Evolutionary conservation across 1,284 basidiomycete species (phyloP), one percentile per base, ranked within the genome.

Genomic region (Rhodotorula sp.): DNA sequence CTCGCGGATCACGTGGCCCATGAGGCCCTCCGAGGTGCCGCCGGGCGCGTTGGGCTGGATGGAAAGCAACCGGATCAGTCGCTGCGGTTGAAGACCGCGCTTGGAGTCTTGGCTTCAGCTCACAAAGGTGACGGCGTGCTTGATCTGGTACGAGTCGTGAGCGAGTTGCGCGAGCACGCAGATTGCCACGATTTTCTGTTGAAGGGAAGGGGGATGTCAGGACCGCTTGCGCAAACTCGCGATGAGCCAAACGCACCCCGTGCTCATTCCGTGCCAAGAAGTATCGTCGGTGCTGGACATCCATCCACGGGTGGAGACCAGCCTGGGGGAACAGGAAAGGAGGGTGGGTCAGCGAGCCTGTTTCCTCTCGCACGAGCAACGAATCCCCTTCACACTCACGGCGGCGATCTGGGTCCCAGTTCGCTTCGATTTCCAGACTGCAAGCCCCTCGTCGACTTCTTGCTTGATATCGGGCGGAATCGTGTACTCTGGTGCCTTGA

Each of bases 121-220:
- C 49, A 70, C 69, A 53, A 75, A 70, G 29, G 70, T 65, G 29
- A 70, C 69, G 24, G 68, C 67, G 53, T 75, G 71, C 62, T 75
- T 75, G 64, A 75, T 70, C 46, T 66, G 63, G 44, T 72, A 75
- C 1, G 66, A 66, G 49, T 71, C 62, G 59, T 68, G 64, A 3
- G 66, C 68, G 51, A 75, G 66, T 2, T 66, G 24, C 6, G 73
- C 64, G 30, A 75, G 71, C 46, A 75, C 55, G 58, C 70, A 72
- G 59, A 75, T 59, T n/a, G 70, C 70, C 53, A 68, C 64, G 26
- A 75, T 68, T 59, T 71, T 71, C 68, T 72, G 60, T 24, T 24
- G 4, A 14, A 24, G 6, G 8, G 42, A 20, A n/a, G 17, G 26
- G 15, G 22, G 48, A 42, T 18, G 14, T 53, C 22, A 24, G 15